Base-by-base conservation (phyloP, 1,284 basidiomycete genomes). In the Agaricales sp. region DNA sequence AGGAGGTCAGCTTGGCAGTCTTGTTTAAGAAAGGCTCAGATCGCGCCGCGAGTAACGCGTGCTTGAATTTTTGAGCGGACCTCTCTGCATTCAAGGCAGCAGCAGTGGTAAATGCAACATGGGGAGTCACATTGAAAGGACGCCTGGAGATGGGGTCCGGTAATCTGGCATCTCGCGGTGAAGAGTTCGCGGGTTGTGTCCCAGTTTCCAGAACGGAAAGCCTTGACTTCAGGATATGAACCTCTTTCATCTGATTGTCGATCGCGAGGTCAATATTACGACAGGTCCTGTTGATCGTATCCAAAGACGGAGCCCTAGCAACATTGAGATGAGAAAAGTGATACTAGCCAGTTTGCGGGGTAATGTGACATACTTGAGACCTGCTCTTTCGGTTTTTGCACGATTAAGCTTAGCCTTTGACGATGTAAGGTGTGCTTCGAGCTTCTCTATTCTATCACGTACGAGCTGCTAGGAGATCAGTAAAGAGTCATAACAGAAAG, bases 211-310 rank as follows among this genome's bases (percentile, higher is more conserved):
- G 39, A 4, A 63, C 54, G 6, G 64, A 58, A 74, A 88, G 63
- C 26, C 83, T 75, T 20, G 70, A 60, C 1, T 74, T 65, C 18
- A 92, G 69, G 2, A 66, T 63, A 20, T 74, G 67, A 23, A 92
- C 66, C 26, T 85, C 79, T 41, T 71, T 64, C 1, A 69, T 67
- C 62, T 87, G 82, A 52, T 82, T 78, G 24, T 75, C 70, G 48
- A 88, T 73, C 0, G 78, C 78, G 18, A 77, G 58, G 46, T 87
- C 84, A 54, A 94, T 89, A 61, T 93, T 93, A 45, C 84, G 78
- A 56, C 84, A 87, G 0, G 88, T 87, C 22, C 90, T 77, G 53
- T 87, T 82, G 57, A 94, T 77, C 0, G 87, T 86, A 58, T 92
- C 91, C 44, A 94, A 64, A 8, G 87, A 82, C 0, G 92, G 91